Conservation (phyloP, 2,329 filamentous ascomycete species). For the Penicillium sp. region DNA sequence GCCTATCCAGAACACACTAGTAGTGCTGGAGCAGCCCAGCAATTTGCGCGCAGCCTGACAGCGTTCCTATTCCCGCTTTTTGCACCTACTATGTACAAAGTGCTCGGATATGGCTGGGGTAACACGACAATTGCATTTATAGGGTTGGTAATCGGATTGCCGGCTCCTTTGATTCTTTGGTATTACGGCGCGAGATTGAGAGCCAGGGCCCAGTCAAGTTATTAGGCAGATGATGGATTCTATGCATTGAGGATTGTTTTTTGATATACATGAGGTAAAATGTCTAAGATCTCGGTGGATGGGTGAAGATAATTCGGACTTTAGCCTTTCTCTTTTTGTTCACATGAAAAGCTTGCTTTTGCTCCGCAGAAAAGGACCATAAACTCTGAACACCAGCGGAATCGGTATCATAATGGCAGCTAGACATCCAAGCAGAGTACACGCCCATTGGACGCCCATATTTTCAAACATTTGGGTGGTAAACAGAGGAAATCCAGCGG, state of each 20-base stretch:
- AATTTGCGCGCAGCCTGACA: constrained; percentile 51
- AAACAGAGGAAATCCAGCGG: constrained; percentile 39
- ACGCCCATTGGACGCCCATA: constrained; percentile 40
- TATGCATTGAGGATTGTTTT: too few relatives aligned
- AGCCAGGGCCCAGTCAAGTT: constrained; percentile 1
- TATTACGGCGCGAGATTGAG: constrained; percentile 49
- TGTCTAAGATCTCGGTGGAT: too few relatives aligned
- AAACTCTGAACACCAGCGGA: constrained; percentile 30
- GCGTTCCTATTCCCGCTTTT: constrained; percentile 58
- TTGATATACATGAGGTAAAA: too few relatives aligned
- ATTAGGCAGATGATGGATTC: too few relatives aligned
- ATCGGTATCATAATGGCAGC: constrained; percentile 38
- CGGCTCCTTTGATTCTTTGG: constrained; percentile 53
- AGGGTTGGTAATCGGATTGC: constrained; percentile 34
- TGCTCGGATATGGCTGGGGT: constrained; percentile 44
- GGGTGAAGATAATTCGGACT: too few relatives aligned
- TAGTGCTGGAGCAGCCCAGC: constrained; percentile 53
- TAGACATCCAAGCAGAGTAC: constrained; percentile 38
- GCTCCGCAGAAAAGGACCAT: constrained; percentile 29
- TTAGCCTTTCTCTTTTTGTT: background rate
- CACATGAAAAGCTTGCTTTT: constrained; percentile 24
- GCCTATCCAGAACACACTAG: constrained; percentile 53
- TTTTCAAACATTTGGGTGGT: constrained; percentile 38
- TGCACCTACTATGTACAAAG: constrained; percentile 46
- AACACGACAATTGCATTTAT: constrained; percentile 50